Percentiles rank a stretch among this genome's conserved stretches.
Evolutionary conservation across 164 flowering plant genomes (phyloP).

Genomic region (Piper betle): DNA sequence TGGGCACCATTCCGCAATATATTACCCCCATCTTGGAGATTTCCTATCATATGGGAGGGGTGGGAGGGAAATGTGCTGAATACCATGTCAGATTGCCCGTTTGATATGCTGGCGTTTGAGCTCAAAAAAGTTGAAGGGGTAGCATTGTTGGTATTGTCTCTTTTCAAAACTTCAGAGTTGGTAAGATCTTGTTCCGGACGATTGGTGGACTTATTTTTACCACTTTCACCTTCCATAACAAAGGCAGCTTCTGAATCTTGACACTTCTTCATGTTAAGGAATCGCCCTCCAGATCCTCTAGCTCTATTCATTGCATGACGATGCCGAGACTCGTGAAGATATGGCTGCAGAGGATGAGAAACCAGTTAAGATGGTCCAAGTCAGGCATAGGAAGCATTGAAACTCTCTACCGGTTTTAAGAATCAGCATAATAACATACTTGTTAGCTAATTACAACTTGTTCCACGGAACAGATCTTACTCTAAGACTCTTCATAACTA

Average conservation of each 20-base stretch:
- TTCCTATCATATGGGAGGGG: slow-evolving; percentile 19
- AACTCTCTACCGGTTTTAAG: not conserved
- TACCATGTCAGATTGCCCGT: slow-evolving; percentile 21
- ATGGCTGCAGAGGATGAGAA: slow-evolving; percentile 34
- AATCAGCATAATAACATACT: no score
- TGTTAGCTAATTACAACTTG: no score
- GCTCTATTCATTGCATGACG: slow-evolving; percentile 68
- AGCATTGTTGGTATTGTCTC: slow-evolving; percentile 13
- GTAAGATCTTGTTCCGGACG: not conserved
- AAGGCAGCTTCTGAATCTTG: slow-evolving; percentile 17
- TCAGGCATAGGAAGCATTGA: not conserved
- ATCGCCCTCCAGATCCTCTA: slow-evolving; percentile 85
- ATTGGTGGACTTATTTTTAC: slow-evolving; percentile 6
- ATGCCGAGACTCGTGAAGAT: slow-evolving; percentile 86
- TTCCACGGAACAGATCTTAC: no score
- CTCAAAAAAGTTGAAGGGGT: slow-evolving; percentile 16
- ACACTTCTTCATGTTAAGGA: slow-evolving; percentile 51
- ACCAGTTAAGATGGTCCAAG: not conserved
- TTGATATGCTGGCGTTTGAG: slow-evolving; percentile 16
- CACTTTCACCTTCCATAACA: slow-evolving; percentile 1
- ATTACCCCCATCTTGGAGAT: slow-evolving; percentile 26
- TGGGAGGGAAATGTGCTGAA: slow-evolving; percentile 24
- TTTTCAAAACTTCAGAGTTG: not conserved
- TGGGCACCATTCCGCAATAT: slow-evolving; percentile 15
- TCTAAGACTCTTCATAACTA: no score